Evolutionary conservation across 176 grass and related monocot species (phyloP), one percentile per base, ranked within the genome.

Genomic region (sorghum (Sorghum bicolor)): DNA sequence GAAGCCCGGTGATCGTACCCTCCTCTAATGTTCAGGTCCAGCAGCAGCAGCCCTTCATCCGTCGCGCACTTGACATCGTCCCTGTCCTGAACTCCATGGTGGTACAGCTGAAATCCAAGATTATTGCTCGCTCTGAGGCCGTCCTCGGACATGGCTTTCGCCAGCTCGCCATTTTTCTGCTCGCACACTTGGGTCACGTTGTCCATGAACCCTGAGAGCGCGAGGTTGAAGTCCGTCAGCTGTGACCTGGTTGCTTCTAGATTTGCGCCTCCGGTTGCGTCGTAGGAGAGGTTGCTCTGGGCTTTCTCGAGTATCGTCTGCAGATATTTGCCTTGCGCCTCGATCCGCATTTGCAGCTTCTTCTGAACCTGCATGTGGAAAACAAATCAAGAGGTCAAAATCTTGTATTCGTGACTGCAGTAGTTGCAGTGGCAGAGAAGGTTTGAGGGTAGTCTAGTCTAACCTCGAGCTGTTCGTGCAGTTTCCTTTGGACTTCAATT

Each of bases 301-400:
- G 96, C 93, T 85, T 84, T 95, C 75, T 95, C 83, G 40, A 94
- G 77, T 69, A 99, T 96, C 6, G 83, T 57, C 50, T 94, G 96
- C 72, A 99, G 81, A 45, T 99, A 99, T 78, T 93, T 99, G 29
- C 93, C 96, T 90, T 99, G 96, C n/a, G 96, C 91, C 81, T 99
- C 91, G 10, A 99, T 96, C 87, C 96, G 87, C 86, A 90, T 90
- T 75, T 99, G 96, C 74, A 99, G 74, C 80, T 94, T 99, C 80
- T 94, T 99, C 76, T 99, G 96, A 73, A 99, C 93, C 96, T 99
- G 85, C 34, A 82, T 34, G 15, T 64, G 5, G 1, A 74, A 50
- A 75, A 2, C 26, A 68, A 14, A 44, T 11, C 8, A 1, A 64
- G 19, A 6, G 13, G 44, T 67, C 52, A 81, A 4, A 2, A 41